Base-by-base conservation (phyloP, 2,329 filamentous ascomycete species). In the Stylonectria norvegica region DNA sequence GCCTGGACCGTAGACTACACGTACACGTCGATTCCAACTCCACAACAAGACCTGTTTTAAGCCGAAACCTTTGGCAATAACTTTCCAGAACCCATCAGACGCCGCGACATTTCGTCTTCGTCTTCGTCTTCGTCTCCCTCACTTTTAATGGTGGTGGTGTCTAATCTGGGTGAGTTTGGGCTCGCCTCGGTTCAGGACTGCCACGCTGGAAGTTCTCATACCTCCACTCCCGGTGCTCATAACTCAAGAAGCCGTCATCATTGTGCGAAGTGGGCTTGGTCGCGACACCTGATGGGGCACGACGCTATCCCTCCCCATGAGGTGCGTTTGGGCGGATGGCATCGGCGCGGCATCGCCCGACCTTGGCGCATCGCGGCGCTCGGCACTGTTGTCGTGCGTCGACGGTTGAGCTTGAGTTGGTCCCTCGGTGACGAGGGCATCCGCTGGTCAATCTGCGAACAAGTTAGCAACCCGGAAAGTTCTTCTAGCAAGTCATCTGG, bases 351-450 rank as follows among this genome's bases (percentile, higher is more conserved):
- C 66, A 69, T 67, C 65, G 66, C 57, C 60, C 55, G 62, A 63
- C 67, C 59, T 64, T 53, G 63, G 63, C 62, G 64, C 66, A 56
- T 60, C 60, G 47, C 52, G 57, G 58, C 59, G 61, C 58, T 60
- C 61, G 65, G 64, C 64, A 64, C 62, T 63, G 61, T 60, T 63
- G 59, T 61, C 64, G 59, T 62, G 62, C 64, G 61, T 66, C 56
- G 66, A 68, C 65, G 65, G 59, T 64, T 67, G 63, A 71, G 69
- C 76, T 79, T 79, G 85, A 83, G 77, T 75, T 75, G 75, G 57
- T 81, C 85, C 89, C 90, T 95, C 90, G 67, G 72, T 66, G 70
- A 84, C 86, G 86, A 91, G 87, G 87, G 79, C 76, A 75, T 87
- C 81, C 81, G 82, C 80, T 78, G 83, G 86, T 91, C 86, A 91